Conservation (phyloP, 345 rosid species). For the Acer campestre region DNA sequence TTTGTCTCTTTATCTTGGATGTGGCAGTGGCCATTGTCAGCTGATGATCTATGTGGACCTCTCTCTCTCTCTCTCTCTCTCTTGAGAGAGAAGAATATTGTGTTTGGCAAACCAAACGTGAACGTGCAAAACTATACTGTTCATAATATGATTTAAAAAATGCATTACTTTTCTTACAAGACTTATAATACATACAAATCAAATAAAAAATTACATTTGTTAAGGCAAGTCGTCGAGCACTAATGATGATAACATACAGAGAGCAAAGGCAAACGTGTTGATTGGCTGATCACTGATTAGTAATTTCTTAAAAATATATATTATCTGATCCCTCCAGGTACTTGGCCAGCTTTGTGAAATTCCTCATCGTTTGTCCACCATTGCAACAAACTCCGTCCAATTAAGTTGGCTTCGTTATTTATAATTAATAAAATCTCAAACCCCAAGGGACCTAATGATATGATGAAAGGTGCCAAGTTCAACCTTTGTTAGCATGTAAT, state of each 20-base stretch:
- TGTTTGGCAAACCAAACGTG: constrained; percentile 36
- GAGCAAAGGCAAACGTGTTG: constrained; percentile 3
- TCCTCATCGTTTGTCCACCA: not conserved
- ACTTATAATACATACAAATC: constrained; percentile 13
- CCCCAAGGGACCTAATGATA: not conserved
- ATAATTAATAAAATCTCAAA: not conserved
- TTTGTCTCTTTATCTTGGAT: constrained; percentile 9
- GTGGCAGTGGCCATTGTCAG: not conserved
- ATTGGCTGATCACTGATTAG: not conserved
- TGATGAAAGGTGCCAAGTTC: no score
- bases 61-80: not conserved
- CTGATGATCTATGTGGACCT: not conserved
- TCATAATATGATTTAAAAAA: not conserved
- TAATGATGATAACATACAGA: constrained; percentile 1
- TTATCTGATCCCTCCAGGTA: not conserved
- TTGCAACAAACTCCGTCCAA: not conserved
- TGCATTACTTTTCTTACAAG: constrained; percentile 44
- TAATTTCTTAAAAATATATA: not conserved
- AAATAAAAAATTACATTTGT: not conserved
- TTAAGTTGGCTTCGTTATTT: not conserved
- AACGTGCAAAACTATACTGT: constrained; percentile 17
- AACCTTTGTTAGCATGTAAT: no score
- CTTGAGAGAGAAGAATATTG: not conserved
- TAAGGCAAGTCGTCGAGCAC: constrained; percentile 10
- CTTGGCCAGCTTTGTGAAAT: not conserved